Conservation (phyloP, 108 stramenopile species). For the Epithemia pelagica region DNA sequence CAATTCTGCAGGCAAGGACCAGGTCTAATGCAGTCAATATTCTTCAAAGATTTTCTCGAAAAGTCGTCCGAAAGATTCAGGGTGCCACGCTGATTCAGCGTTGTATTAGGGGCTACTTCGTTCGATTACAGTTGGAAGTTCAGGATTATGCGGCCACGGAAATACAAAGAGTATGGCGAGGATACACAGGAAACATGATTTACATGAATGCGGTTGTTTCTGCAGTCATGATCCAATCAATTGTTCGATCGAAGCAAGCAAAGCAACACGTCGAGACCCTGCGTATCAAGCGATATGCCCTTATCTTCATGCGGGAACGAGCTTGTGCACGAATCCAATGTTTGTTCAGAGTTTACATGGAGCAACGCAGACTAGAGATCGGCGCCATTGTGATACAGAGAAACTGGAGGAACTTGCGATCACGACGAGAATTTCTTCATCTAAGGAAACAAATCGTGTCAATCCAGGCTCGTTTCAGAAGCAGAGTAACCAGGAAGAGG, state of each 20-base stretch:
- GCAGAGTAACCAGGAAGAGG: slow-evolving; percentile 3
- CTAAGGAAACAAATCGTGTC: not conserved
- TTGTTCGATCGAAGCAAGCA: slow-evolving; percentile 15
- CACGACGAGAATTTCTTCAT: not conserved
- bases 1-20: not conserved
- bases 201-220: not conserved
- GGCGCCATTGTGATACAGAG: not conserved
- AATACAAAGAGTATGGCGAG: slow-evolving; percentile 70
- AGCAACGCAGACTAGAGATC: not conserved
- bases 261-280: not conserved
- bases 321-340: not conserved
- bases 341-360: not conserved
- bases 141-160: slow-evolving; percentile 46
- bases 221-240: slow-evolving; percentile 37
- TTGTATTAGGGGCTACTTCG: slow-evolving; percentile 25
- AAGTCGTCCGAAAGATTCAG: not conserved
- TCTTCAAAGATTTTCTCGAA: not conserved
- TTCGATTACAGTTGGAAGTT: slow-evolving; percentile 18
- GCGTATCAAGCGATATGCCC: not conserved
- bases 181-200: slow-evolving; percentile 11
- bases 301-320: not conserved
- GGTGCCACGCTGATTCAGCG: slow-evolving; percentile 17
- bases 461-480: slow-evolving; percentile 30
- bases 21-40: not conserved
- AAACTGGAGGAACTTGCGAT: not conserved